Evolutionary conservation across 2,329 filamentous ascomycete genomes (phyloP).

Genomic region (Nothopassalora personata): DNA sequence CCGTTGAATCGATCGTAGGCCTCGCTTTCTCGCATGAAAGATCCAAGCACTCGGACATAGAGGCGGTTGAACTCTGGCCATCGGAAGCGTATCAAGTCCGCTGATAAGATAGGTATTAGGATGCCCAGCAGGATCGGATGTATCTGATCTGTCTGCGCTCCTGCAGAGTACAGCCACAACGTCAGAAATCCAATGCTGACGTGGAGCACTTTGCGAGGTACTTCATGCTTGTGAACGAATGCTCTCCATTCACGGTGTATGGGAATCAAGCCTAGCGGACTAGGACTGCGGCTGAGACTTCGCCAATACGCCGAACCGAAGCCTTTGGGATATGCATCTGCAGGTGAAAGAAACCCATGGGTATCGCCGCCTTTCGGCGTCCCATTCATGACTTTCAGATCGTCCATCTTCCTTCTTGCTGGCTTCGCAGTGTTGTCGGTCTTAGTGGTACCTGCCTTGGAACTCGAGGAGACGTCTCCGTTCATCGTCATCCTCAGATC

Average conservation of each 20-base stretch:
- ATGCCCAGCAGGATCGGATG: conserved; percentile 77
- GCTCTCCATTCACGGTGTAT: conserved; percentile 88
- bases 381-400: conserved; percentile 27
- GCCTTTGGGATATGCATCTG: conserved; percentile 41
- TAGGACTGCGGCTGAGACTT: conserved; percentile 84
- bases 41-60: conserved; percentile 79
- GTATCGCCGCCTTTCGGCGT: conserved; percentile 14
- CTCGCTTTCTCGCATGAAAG: conserved; percentile 95
- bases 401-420: conserved; percentile 31
- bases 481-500: conserved; percentile 19
- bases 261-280: conserved; percentile 87
- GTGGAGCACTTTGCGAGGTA: conserved; percentile 87
- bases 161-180: conserved; percentile 75
- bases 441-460: conserved; percentile 9
- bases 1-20: conserved; percentile 84
- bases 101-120: conserved; percentile 75
- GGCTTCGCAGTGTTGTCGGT: conserved; percentile 9
- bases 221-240: conserved; percentile 91
- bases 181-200: conserved; percentile 96
- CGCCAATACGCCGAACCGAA: conserved; percentile 74
- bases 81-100: conserved; percentile 77
- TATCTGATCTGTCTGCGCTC: conserved; percentile 70
- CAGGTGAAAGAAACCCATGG: conserved; percentile 30
- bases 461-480: conserved; percentile 19
- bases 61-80: conserved; percentile 76